These are phyloP conservation scores for Camelina sativa DNA, from an alignment of 345 rosid genomes.

Conservation along the genomic window DNA sequence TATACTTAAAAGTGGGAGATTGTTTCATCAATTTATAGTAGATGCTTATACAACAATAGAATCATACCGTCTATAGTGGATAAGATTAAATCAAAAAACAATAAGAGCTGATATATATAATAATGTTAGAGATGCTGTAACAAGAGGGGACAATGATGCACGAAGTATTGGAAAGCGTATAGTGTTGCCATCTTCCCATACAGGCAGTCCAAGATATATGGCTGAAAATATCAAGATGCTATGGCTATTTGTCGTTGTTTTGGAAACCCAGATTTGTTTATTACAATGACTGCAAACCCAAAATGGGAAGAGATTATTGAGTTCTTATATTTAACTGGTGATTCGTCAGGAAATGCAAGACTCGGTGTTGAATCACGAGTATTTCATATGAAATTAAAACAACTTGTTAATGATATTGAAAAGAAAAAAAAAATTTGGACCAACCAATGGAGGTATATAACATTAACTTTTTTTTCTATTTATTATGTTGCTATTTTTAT, in stretches of 20 bases:
- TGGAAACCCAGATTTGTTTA: not conserved
- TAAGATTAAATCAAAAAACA: no score
- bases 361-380: not conserved
- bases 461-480: no score
- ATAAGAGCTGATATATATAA: no score
- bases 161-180: not conserved
- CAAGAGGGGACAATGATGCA: no score
- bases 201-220: not conserved
- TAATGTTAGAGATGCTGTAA: no score
- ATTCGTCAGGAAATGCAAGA: not conserved
- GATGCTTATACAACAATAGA: not conserved
- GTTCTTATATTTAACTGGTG: not conserved
- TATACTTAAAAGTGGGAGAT: not conserved
- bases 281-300: not conserved
- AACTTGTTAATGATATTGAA: not conserved
- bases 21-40: not conserved
- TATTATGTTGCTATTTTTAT: no score
- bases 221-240: constrained; percentile 17
- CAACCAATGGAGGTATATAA: not conserved
- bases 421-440: not conserved
- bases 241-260: constrained; percentile 5
- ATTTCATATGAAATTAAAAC: not conserved
- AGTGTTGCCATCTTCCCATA: not conserved
- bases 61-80: not conserved
- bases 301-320: not conserved